Evolutionary conservation across 345 rosid genomes (phyloP).

Genomic region (Boechera divaricarpa): DNA sequence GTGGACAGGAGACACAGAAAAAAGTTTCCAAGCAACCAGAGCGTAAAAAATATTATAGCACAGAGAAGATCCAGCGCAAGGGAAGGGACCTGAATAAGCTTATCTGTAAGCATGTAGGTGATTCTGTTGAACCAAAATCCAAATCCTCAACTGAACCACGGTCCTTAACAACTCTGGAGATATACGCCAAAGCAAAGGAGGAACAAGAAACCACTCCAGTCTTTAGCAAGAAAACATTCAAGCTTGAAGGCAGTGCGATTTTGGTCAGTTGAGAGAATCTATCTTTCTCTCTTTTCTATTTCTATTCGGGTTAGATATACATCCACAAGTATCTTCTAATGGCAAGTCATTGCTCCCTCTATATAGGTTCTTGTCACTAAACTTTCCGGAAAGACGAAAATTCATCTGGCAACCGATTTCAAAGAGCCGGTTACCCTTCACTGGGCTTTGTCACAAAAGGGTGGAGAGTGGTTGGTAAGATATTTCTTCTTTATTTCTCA

Average conservation of each 20-base stretch:
- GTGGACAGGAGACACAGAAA: constrained; percentile 55
- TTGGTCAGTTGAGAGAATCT: constrained; percentile 64
- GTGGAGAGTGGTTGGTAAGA: constrained; percentile 97
- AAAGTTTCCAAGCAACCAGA: constrained; percentile 49
- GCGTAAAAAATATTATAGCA: constrained; percentile 48
- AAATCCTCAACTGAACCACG: constrained; percentile 53
- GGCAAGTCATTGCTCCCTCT: constrained; percentile 23
- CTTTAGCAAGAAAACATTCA: constrained; percentile 69
- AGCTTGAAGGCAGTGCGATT: constrained; percentile 69
- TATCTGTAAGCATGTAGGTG: constrained; percentile 56
- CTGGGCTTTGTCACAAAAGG: constrained; percentile 90
- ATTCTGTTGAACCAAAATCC: constrained; percentile 46
- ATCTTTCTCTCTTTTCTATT: constrained; percentile 15
- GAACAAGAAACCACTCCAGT: constrained; percentile 57
- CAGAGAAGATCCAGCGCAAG: constrained; percentile 78
- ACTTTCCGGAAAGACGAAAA: constrained; percentile 64
- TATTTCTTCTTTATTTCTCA: constrained; percentile 24
- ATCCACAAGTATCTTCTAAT: constrained; percentile 33
- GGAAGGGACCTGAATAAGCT: constrained; percentile 71
- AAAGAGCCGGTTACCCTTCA: constrained; percentile 78
- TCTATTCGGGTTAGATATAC: neutral
- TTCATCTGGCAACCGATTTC: constrained; percentile 72
- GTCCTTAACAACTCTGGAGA: constrained; percentile 64
- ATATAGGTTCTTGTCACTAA: constrained; percentile 79
- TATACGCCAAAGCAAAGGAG: constrained; percentile 63